A percentile compares a stretch with the other conserved stretches of the same genome.
These are phyloP conservation scores for Medicago truncatula DNA, from an alignment of 306 rosid species.

Conservation along the genomic window MtrunA17r5.0-ANR NC_053044.1:44284001-44284500, in stretches of 20 bases:
- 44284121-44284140: conserved; percentile 47
- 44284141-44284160: conserved; percentile 46
- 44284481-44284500: conserved; percentile 76
- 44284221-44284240: conserved; percentile 74
- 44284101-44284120: conserved; percentile 68
- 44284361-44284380: conserved; percentile 47
- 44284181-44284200: conserved; percentile 75
- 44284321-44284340: too few relatives aligned
- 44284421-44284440: conserved; percentile 91
- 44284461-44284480: conserved; percentile 96
- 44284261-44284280: neutral
- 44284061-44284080: conserved; percentile 33
- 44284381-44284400: conserved; percentile 80
- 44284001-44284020: neutral
- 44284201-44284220: conserved; percentile 69
- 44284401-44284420: conserved; percentile 83
- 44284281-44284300: neutral
- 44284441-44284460: conserved; percentile 80
- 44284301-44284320: neutral
- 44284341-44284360: too few relatives aligned
- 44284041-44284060: conserved; percentile 3
- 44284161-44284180: conserved; percentile 61
- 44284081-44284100: conserved; percentile 42
- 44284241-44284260: neutral
- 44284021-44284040: conserved; percentile 1